Evolutionary conservation across 148 eudicot species (phyloP).

Genomic region (Persicaria tinctoria): DNA sequence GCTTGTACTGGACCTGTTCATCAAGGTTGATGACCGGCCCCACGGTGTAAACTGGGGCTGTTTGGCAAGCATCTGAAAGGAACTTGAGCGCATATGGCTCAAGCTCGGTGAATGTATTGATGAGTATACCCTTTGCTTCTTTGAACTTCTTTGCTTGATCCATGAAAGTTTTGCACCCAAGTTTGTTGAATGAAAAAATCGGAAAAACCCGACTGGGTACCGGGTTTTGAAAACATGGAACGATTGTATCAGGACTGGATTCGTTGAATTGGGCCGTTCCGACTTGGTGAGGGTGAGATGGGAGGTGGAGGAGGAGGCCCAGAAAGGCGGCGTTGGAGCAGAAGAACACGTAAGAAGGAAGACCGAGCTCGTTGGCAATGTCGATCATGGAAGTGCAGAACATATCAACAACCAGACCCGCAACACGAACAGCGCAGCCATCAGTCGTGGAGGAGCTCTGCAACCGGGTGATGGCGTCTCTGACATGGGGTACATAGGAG

Average conservation of each 20-base stretch:
- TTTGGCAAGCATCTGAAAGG: background rate
- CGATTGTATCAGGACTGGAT: background rate
- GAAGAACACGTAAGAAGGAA: slow-evolving; percentile 26
- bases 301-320: slow-evolving; percentile 4
- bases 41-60: slow-evolving; percentile 14
- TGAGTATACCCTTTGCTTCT: slow-evolving; percentile 11
- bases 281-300: background rate
- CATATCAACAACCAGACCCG: slow-evolving; percentile 24
- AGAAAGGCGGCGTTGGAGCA: slow-evolving; percentile 13
- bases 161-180: background rate
- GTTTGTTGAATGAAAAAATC: background rate
- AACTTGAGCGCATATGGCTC: slow-evolving; percentile 13
- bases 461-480: background rate
- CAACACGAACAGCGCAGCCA: background rate
- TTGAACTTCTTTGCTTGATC: slow-evolving; percentile 4
- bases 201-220: background rate
- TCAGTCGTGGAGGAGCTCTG: background rate
- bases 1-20: background rate
- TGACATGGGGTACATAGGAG: slow-evolving; percentile 11
- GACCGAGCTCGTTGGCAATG: slow-evolving; percentile 20
- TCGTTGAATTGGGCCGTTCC: background rate
- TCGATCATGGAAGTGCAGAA: slow-evolving; percentile 26
- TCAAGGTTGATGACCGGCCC: slow-evolving; percentile 18
- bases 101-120: slow-evolving; percentile 17
- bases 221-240: slow-evolving; percentile 11